A percentile compares a stretch with the other conserved stretches of the same genome.
Evolutionary conservation across 2,329 filamentous ascomycete genomes (phyloP).

Genomic region (Beauveria sp.): DNA sequence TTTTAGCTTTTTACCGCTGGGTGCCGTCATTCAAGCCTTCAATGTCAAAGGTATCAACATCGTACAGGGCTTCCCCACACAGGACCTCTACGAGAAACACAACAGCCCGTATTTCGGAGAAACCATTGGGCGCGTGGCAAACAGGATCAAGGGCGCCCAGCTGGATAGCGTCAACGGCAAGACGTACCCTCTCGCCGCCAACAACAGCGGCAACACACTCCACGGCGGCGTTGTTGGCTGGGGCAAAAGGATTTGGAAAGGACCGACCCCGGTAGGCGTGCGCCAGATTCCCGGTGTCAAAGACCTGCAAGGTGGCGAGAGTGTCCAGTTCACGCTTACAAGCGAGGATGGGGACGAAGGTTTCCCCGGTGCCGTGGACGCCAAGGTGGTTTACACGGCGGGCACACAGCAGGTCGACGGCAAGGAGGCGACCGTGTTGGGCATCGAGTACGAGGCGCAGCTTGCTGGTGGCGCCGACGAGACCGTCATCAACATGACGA

Average conservation of each 20-base stretch:
- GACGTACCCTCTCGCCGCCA: slow-evolving; percentile 62
- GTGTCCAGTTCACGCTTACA: slow-evolving; percentile 55
- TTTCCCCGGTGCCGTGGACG: slow-evolving; percentile 78
- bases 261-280: slow-evolving; percentile 55
- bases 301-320: slow-evolving; percentile 53
- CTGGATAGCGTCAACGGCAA: slow-evolving; percentile 66
- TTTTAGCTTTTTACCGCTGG: slow-evolving; percentile 64
- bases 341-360: slow-evolving; percentile 82
- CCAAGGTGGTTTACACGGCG: slow-evolving; percentile 70
- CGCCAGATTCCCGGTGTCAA: slow-evolving; percentile 42
- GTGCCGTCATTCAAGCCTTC: slow-evolving; percentile 77
- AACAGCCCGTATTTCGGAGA: slow-evolving; percentile 83
- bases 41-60: slow-evolving; percentile 74
- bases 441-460: slow-evolving; percentile 84
- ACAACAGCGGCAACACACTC: slow-evolving; percentile 70
- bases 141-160: slow-evolving; percentile 67
- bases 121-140: slow-evolving; percentile 80
- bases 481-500: slow-evolving; percentile 88
- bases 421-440: slow-evolving; percentile 62
- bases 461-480: slow-evolving; percentile 75
- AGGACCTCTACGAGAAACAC: slow-evolving; percentile 66
- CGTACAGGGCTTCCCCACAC: slow-evolving; percentile 74
- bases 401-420: slow-evolving; percentile 57
- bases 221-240: slow-evolving; percentile 70
- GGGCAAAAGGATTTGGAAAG: slow-evolving; percentile 72